Base-by-base conservation (phyloP, 495 filamentous ascomycete species). In the Rusavskia elegans region DNA sequence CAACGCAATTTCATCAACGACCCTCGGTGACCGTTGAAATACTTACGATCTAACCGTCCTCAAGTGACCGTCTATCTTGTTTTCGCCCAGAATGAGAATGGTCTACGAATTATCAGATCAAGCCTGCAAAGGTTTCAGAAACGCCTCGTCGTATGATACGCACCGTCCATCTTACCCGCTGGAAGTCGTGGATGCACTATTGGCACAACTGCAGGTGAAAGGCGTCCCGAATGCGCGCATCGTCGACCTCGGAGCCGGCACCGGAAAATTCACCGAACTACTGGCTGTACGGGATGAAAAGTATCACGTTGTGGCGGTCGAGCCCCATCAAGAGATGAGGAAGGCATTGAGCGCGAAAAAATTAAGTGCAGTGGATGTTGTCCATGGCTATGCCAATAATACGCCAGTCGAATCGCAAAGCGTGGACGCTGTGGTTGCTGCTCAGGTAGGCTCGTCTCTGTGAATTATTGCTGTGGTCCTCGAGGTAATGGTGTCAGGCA, bases 261-360 rank as follows among this genome's bases (percentile, higher is more conserved):
- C 79, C 0, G 82, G 82, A 10, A 84, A 83, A 56, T 79, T 82
- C 57, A 83, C 80, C 3, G 73, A 80, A 56, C 55, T 74, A 19
- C 66, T 85, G 7, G 72, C 73, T 1, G 60, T 45, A 5, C 62
- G 79, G 29, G 76, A 83, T 59, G 58, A 61, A 21, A 53, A 56
- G 1, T 84, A 69, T 61, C 59, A 71, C 23, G 71, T 84, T 39
- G 55, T 78, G 16, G 82, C 79, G 5, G 68, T 83, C 23, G 80
- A 84, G 58, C 82, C 81, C 8, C 79, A 81, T 58, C 64, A 60
- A 19, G 70, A 61, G 1, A 85, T 84, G 81, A 63, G 79, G 17
- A 65, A 63, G 27, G 69, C 74, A 56, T 66, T 84, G 39, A 70
- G 60, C 21, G 62, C 61, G 48, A 84, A 84, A 62, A 35, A 63